Percentiles rank a stretch among this genome's conserved stretches.
These are phyloP conservation scores for Scolecobasidium constrictum DNA, from an alignment of 2,329 filamentous ascomycete genomes.

Conservation along the genomic window DNA sequence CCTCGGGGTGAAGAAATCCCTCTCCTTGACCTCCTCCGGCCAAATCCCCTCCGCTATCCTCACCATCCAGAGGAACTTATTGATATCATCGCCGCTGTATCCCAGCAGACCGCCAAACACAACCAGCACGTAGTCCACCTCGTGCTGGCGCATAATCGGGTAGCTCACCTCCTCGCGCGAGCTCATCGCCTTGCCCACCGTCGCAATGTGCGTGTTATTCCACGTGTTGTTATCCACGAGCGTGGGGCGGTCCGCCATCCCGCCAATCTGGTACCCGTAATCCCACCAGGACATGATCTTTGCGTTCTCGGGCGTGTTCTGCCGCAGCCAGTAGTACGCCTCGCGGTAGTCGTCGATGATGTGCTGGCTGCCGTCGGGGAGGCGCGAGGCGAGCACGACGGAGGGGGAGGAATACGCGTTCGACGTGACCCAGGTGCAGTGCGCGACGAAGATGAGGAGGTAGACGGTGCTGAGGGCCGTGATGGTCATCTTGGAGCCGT, in stretches of 20 bases:
- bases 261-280: constrained; percentile 98
- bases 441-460: constrained; percentile 83
- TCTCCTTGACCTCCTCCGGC: constrained; percentile 98
- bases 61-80: constrained; percentile 99
- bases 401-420: constrained; percentile 98
- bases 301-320: constrained; percentile 88
- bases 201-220: constrained; percentile 99
- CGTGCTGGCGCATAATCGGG: constrained; percentile 94
- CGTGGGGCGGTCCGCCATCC: constrained; percentile 95
- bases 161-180: constrained; percentile 97
- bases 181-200: constrained; percentile 97
- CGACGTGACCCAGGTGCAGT: constrained; percentile 99
- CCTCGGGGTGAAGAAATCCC: constrained; percentile 85
- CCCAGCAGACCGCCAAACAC: constrained; percentile 94
- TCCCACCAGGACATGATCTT: constrained; percentile 99
- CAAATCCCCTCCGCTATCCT: constrained; percentile 98
- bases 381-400: constrained; percentile 81
- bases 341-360: constrained; percentile 99
- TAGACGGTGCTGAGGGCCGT: constrained; percentile 65
- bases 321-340: constrained; percentile 97
- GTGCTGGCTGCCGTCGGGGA: constrained; percentile 91
- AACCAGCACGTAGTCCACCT: constrained; percentile 96
- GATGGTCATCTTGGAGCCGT: constrained; percentile 68
- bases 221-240: constrained; percentile 99
- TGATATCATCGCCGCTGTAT: constrained; percentile 97